Evolutionary conservation across 1,284 basidiomycete species (phyloP).

Genomic region (Phellopilus nigrolimitatus): DNA sequence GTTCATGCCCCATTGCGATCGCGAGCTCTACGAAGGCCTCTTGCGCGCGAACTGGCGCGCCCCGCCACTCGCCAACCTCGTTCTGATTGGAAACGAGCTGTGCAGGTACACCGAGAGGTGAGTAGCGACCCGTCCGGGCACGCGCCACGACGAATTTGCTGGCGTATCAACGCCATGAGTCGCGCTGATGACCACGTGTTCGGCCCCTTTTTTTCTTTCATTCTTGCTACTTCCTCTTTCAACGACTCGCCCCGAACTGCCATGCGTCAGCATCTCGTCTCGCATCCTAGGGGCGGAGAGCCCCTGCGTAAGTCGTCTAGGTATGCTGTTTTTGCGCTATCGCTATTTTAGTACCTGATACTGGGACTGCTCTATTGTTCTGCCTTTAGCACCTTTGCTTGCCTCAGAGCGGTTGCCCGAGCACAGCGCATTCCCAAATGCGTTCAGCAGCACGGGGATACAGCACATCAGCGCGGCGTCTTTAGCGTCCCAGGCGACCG

Average conservation of each 20-base stretch:
- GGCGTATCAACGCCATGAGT: too few species aligned
- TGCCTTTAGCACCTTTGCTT: constrained; percentile 41
- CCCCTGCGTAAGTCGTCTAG: constrained; percentile 35
- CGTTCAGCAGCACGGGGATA: constrained; percentile 64
- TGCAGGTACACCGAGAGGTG: constrained; percentile 49
- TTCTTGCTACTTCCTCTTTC: constrained; percentile 3
- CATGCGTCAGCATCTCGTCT: constrained; percentile 34
- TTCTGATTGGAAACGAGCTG: constrained; percentile 45
- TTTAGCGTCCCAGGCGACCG: constrained; percentile 24
- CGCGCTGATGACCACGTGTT: too few species aligned
- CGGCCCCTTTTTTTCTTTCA: constrained; percentile 16
- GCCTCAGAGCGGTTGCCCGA: constrained; percentile 42
- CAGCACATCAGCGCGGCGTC: constrained; percentile 40
- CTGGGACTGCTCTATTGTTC: not conserved
- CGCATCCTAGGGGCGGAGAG: constrained; percentile 31
- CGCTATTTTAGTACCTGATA: constrained; percentile 22
- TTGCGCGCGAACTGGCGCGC: constrained; percentile 56
- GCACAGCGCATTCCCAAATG: constrained; percentile 46
- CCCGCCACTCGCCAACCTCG: constrained; percentile 32
- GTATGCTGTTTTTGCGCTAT: constrained; percentile 27
- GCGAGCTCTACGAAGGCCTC: constrained; percentile 61
- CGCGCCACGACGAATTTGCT: not conserved
- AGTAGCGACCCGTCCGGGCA: not conserved
- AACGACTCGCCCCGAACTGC: too few species aligned
- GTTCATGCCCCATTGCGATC: constrained; percentile 76